phyloP scores from a whole-genome alignment of 2,329 filamentous ascomycete genomes.

The Stachybotrys echinatus region DNA sequence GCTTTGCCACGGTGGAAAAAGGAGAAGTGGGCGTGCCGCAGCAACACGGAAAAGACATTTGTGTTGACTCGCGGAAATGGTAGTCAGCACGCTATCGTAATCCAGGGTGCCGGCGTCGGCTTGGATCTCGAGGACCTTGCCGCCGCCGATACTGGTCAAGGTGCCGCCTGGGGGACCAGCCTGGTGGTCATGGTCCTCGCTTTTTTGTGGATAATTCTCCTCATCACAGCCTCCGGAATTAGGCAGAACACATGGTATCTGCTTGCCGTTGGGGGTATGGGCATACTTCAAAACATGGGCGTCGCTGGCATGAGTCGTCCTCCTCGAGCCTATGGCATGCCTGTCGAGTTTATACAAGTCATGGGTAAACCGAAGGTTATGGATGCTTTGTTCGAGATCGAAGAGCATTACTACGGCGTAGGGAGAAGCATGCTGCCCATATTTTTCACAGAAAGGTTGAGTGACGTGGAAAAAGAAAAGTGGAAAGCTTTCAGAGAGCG shows the following conservation, averaged over 20 bases:
- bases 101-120: conserved; percentile 24
- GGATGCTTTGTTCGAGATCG: conserved; percentile 7
- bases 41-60: conserved; percentile 19
- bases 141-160: conserved; percentile 8
- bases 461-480: neutral
- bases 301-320: conserved; percentile 22
- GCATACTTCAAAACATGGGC: conserved; percentile 33
- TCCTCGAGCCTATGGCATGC: conserved; percentile 20
- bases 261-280: conserved; percentile 31
- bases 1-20: conserved; percentile 33
- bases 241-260: conserved; percentile 33
- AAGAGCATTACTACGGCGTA: conserved; percentile 2
- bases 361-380: conserved; percentile 7
- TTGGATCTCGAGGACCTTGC: conserved; percentile 37
- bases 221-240: conserved; percentile 21
- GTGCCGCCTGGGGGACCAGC: conserved; percentile 5
- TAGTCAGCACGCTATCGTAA: conserved; percentile 30
- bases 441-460: conserved; percentile 5
- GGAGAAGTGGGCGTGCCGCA: conserved; percentile 37
- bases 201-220: conserved; percentile 26
- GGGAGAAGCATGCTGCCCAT: conserved; percentile 2
- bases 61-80: conserved; percentile 35
- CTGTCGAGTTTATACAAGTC: conserved; percentile 8
- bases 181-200: conserved; percentile 17
- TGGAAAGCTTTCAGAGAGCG: neutral